Evolutionary conservation across 2,329 filamentous ascomycete species (phyloP), one percentile per base, ranked within the genome.

Genomic region (Hypoxylon sp.): DNA sequence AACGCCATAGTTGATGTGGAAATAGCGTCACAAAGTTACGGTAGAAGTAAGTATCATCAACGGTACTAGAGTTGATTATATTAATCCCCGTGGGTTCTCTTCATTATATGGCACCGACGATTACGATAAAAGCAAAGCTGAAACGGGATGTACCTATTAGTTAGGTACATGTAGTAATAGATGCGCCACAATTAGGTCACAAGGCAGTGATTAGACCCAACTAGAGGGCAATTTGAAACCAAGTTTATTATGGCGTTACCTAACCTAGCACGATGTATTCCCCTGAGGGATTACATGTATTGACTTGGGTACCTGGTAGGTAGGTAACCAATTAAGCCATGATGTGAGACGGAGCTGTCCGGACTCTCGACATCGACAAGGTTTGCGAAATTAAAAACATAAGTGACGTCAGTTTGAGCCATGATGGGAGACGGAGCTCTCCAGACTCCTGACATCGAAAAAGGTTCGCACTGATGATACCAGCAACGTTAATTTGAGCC

Each of bases 281-380:
- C n/a, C n/a, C n/a, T n/a, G 27, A 29, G 27, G 27, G 27, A 29
- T 29, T 29, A n/a, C 27, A 29, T 3, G 27, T 29, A 29, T 3
- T 29, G 27, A 29, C 27, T 7, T 29, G 7, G 4, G 4, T 29
- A 29, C 7, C 7, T 29, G 29, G 29, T 30, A n/a, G n/a, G n/a
- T n/a, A n/a, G n/a, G n/a, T n/a, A 30, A 32, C 25, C 19, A 21
- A 25, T n/a, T 37, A 47, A 14, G 19, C 23, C 23, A 55, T 34
- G 56, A 63, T 62, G 65, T 27, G 56, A 68, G 53, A 47, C n/a
- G 21, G 48, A 43, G 19, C 8, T 23, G 52, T 43, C 50, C 57
- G 14, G 32, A 25, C 53, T 56, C 61, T 61, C 54, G 48, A 46
- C 30, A 65, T 63, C 58, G 46, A 27, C 37, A 48, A 50, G 60